Evolutionary conservation across 1,139 yeast species (phyloP), one percentile per base, ranked within the genome.

Genomic region (Candida sp.): DNA sequence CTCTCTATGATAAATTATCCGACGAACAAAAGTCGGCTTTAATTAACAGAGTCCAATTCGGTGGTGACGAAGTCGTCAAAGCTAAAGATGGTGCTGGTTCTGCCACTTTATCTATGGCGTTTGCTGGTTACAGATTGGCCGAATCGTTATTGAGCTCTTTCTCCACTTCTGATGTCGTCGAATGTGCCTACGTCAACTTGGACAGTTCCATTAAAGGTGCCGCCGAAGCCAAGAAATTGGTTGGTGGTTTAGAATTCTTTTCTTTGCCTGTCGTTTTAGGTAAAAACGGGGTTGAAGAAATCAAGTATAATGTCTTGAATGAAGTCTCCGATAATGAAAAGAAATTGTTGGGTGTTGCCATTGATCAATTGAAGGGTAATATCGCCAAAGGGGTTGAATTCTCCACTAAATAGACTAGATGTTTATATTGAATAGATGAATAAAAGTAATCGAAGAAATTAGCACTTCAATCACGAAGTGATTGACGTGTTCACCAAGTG

Each of bases 81-180:
- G 98, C 98, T 60, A 93, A 93, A 82, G 84, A 87, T 63, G 99
- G 99, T 73, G 97, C 97, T 57, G 99, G 99, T 64, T 90, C 97
- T 46, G 99, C 98, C 60, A 93, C 99, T 53, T 79, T 93, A 64
- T 91, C 98, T 48, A 93, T 93, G 99, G 98, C 98, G 52, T 91
- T 86, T 67, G 99, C 98, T 46, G 98, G 97, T 73, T 95, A 95
- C 63, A 83, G 86, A 70, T 88, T 90, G 63, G 95, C 97, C 50
- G 87, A 85, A 67, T 79, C 96, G 41, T 91, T 93, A 50, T 79
- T 93, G 65, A 77, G 81, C 68, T 88, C 91, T 59, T 70, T 85
- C 53, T 93, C 95, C 60, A 84, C 83, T 61, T 66, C 78, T 54
- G 76, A 79, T 56, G 75, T 90, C 49, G 75, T 84, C 50, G 96